Evolutionary conservation across 306 rosid species (phyloP).

Genomic region (Castanea mollissima): DNA sequence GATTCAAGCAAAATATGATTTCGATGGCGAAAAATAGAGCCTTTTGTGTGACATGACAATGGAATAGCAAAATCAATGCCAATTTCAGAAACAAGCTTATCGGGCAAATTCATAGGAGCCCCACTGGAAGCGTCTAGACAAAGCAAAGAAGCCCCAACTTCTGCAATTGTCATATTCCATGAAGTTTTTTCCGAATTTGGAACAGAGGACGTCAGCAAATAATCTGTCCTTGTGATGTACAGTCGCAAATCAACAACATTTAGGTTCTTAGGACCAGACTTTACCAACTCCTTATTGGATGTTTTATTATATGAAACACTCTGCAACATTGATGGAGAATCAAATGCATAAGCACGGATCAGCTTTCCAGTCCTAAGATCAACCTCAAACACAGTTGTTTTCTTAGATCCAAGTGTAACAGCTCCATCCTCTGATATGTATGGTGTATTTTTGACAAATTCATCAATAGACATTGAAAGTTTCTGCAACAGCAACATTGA

Average conservation of each 20-base stretch:
- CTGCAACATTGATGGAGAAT: conserved; percentile 29
- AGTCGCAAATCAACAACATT: conserved; percentile 38
- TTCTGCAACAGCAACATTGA: conserved; percentile 51
- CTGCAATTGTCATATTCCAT: conserved; percentile 71
- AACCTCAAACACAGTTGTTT: conserved; percentile 56
- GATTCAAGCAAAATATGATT: conserved; percentile 37
- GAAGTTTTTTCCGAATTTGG: conserved; percentile 44
- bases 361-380: conserved; percentile 59
- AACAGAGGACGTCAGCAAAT: conserved; percentile 44
- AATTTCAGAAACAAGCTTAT: conserved; percentile 32
- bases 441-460: conserved; percentile 57
- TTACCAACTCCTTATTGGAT: conserved; percentile 33
- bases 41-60: conserved; percentile 58
- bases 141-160: conserved; percentile 56
- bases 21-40: conserved; percentile 40
- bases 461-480: conserved; percentile 47
- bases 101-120: conserved; percentile 29
- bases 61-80: conserved; percentile 56
- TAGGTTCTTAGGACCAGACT: conserved; percentile 24
- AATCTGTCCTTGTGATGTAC: conserved; percentile 66
- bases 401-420: conserved; percentile 68
- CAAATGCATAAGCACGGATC: conserved; percentile 33
- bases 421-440: conserved; percentile 62
- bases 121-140: conserved; percentile 40
- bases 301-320: conserved; percentile 19